These are phyloP conservation scores for Crithidia fasciculata DNA, from an alignment of 208 protist genomes.

Conservation along the genomic window DNA sequence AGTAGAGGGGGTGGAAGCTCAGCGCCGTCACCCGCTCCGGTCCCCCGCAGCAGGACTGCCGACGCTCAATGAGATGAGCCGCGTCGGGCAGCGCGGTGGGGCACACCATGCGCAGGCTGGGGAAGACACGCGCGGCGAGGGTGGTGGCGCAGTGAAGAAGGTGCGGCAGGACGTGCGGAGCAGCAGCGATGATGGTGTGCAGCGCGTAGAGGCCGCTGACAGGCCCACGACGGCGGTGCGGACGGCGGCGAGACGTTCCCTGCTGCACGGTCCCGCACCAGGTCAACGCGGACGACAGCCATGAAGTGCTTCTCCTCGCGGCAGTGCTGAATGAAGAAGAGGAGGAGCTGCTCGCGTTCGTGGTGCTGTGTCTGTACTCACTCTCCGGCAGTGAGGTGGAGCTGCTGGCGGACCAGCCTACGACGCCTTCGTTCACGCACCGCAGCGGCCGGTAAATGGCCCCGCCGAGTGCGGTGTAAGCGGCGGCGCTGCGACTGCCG, in stretches of 20 bases:
- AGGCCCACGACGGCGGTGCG: neutral
- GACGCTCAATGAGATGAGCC: slow-evolving; percentile 8
- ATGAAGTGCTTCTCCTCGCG: neutral
- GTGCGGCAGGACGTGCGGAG: slow-evolving; percentile 24
- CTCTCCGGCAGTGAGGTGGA: neutral
- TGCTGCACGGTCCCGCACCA: neutral
- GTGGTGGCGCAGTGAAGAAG: slow-evolving; percentile 24
- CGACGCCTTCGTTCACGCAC: slow-evolving; percentile 55
- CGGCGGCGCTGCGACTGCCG: slow-evolving; percentile 37
- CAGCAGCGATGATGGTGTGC: neutral
- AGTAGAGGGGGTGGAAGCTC: slow-evolving; percentile 51
- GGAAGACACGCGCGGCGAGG: slow-evolving; percentile 42
- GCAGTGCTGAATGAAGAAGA: neutral
- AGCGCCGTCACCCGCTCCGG: slow-evolving; percentile 66
- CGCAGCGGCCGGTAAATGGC: slow-evolving; percentile 51
- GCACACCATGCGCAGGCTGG: slow-evolving; percentile 52
- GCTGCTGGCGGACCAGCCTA: slow-evolving; percentile 11
- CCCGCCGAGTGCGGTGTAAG: slow-evolving; percentile 61
- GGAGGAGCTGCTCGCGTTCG: neutral
- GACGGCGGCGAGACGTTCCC: neutral
- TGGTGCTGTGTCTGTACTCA: neutral
- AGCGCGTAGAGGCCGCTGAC: neutral
- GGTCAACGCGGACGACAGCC: neutral
- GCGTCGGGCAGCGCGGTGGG: slow-evolving; percentile 55
- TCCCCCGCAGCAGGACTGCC: slow-evolving; percentile 17